Conservation (phyloP, 1,284 basidiomycete genomes). For the Naganishia liquefaciens region DNA sequence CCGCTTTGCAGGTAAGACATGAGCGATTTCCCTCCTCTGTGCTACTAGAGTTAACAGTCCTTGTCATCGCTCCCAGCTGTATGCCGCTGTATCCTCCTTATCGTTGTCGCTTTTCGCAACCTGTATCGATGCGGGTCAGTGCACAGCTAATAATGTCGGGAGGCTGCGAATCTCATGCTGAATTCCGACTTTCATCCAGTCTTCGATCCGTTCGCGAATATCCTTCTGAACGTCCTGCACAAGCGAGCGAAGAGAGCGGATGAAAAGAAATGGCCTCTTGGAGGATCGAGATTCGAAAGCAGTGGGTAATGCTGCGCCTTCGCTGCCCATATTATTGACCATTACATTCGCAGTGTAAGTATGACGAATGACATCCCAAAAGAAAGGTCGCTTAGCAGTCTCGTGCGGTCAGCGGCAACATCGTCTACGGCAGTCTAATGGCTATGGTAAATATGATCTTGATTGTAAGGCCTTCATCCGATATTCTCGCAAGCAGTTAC, state of each 20-base stretch:
- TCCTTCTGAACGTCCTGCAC: constrained; percentile 81
- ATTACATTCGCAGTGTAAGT: background rate
- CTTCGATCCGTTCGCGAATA: constrained; percentile 88
- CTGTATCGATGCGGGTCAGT: constrained; percentile 70
- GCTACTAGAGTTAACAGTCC: constrained; percentile 2
- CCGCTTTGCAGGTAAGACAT: constrained; percentile 65
- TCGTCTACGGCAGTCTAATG: constrained; percentile 70
- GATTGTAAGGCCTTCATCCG: constrained; percentile 38
- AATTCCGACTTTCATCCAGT: constrained; percentile 44
- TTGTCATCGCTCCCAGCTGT: constrained; percentile 57
- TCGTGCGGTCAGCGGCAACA: constrained; percentile 63
- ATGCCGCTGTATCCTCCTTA: constrained; percentile 78
- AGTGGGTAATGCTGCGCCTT: constrained; percentile 55
- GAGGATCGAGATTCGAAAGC: constrained; percentile 84
- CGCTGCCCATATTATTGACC: too few species aligned
- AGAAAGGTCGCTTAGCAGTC: background rate
- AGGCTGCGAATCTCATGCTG: background rate
- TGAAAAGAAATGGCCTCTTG: constrained; percentile 83
- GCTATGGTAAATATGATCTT: constrained; percentile 47
- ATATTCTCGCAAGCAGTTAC: background rate
- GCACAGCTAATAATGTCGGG: too few species aligned
- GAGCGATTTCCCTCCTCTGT: background rate
- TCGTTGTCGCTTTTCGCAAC: constrained; percentile 89
- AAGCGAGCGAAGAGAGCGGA: constrained; percentile 72
- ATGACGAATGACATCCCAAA: background rate